Base-by-base conservation (phyloP, 83 land plant species). In the Isoetes engelmannii region DNA sequence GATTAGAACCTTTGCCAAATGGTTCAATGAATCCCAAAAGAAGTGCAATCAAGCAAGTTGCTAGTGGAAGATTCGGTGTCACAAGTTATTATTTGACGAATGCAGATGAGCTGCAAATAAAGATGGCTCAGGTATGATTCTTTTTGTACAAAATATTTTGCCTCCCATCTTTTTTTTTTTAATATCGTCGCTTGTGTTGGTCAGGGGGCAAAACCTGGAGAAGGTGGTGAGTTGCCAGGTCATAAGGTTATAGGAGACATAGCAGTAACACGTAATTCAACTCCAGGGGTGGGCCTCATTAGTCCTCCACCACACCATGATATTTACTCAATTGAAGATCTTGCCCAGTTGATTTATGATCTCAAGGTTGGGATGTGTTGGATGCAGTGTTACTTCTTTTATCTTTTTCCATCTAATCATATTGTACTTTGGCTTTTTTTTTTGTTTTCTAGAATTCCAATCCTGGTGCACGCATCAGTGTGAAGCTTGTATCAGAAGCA, bases 291-390 rank as follows among this genome's bases (percentile, higher is more conserved):
- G 6, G 99, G 99, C 9, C 82, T 95, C 4, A 95, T 95, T 67
- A 95, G 99, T 44, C 99, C 99, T 6, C 99, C 99, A 60, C 99
- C 99, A 0, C 99, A 95, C 69, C 99, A 95, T 81, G 99, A 95
- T 71, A 95, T 95, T 7, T 95, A 95, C 75, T 90, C 97, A 6
- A 95, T 95, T 78, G 99, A 95, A 74, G 99, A 95, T 66, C 89
- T 95, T 63, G 99, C 99, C 4, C 99, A 95, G 60, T 78, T 95
- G 42, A 95, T 95, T 65, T 87, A 84, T 73, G 99, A 95, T 74
- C 87, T 95, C n/a, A 95, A 94, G 98, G 98, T 92, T 72, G 17
- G 28, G 48, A 28, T 61, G 68, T 12, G 0, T 5, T 63, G 46
- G 13, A 4, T 42, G 48, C 64, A 43, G 20, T 41, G 43, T 55